phyloP scores from a whole-genome alignment of 2,329 filamentous ascomycete genomes.

The Cladophialophora psammophila region DNA sequence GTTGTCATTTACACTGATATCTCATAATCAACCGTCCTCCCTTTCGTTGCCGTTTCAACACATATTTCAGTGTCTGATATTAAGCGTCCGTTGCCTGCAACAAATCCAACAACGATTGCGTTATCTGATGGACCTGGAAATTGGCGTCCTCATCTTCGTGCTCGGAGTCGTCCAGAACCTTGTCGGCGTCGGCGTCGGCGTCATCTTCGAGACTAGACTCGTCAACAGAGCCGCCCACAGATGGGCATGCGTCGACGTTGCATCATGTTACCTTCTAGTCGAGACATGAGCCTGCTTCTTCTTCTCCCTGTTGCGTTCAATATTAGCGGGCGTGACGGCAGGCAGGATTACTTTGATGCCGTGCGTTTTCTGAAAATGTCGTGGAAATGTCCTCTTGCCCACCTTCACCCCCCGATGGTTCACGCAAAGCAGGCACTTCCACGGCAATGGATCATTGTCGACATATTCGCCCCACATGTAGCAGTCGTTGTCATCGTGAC shows the following conservation, averaged over 20 bases:
- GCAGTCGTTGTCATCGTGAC: constrained; percentile 19
- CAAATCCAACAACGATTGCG: background rate
- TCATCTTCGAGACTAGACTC: constrained; percentile 2
- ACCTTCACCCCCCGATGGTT: constrained; percentile 5
- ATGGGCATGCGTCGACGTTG: no score
- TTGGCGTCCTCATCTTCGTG: no score
- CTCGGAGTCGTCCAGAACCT: background rate
- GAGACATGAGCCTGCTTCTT: background rate
- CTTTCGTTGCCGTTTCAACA: no score
- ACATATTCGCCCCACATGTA: constrained; percentile 16
- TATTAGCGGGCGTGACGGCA: background rate
- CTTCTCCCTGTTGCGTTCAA: background rate
- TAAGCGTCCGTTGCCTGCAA: no score
- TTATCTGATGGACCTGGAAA: background rate
- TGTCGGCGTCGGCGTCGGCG: background rate
- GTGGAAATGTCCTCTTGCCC: constrained; percentile 9
- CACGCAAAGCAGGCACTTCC: constrained; percentile 21
- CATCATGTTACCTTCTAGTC: background rate
- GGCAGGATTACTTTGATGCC: constrained; percentile 9
- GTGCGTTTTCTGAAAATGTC: background rate
- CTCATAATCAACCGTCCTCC: no score
- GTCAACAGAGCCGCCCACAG: background rate
- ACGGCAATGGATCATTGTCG: background rate
- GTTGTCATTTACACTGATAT: no score
- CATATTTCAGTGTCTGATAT: no score